Evolutionary conservation across 2,329 filamentous ascomycete species (phyloP).

Genomic region (Metarhizium anisopliae): DNA sequence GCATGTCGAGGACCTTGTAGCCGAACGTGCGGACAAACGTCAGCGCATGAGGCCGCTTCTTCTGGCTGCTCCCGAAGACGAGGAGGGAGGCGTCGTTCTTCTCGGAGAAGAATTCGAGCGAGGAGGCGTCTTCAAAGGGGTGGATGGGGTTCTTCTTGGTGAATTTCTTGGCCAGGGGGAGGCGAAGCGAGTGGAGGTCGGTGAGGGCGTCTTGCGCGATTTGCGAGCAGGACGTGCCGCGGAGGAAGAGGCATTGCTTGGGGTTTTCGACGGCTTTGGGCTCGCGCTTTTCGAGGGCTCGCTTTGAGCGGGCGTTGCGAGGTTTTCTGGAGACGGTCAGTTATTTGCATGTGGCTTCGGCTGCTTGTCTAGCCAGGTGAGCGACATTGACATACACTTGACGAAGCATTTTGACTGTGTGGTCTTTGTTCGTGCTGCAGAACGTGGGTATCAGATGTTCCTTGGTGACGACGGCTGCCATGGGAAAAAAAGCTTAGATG

Average conservation of each 20-base stretch:
- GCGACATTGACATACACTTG: constrained; percentile 32
- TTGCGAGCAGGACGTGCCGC: constrained; percentile 77
- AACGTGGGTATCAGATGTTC: background rate
- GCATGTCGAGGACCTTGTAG: constrained; percentile 87
- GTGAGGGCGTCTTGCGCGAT: constrained; percentile 74
- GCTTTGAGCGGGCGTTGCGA: constrained; percentile 78
- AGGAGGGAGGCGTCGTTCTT: constrained; percentile 91
- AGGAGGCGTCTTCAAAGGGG: constrained; percentile 83
- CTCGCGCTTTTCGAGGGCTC: constrained; percentile 85
- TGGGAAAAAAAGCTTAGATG: background rate
- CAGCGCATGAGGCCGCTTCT: constrained; percentile 90
- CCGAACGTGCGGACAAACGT: constrained; percentile 77
- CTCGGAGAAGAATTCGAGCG: constrained; percentile 87
- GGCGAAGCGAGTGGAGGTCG: constrained; percentile 77
- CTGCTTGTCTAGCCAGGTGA: background rate
- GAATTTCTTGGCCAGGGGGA: constrained; percentile 80
- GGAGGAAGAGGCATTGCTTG: constrained; percentile 82
- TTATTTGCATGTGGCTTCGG: background rate
- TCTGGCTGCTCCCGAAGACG: constrained; percentile 75
- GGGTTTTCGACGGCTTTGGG: constrained; percentile 84
- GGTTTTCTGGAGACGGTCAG: constrained; percentile 37
- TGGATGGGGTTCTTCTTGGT: constrained; percentile 95
- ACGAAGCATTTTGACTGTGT: constrained; percentile 33
- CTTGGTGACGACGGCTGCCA: background rate
- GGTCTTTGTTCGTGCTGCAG: background rate